Evolutionary conservation across 176 grass and related monocot genomes (phyloP).

Genomic region (Oryza australiensis): DNA sequence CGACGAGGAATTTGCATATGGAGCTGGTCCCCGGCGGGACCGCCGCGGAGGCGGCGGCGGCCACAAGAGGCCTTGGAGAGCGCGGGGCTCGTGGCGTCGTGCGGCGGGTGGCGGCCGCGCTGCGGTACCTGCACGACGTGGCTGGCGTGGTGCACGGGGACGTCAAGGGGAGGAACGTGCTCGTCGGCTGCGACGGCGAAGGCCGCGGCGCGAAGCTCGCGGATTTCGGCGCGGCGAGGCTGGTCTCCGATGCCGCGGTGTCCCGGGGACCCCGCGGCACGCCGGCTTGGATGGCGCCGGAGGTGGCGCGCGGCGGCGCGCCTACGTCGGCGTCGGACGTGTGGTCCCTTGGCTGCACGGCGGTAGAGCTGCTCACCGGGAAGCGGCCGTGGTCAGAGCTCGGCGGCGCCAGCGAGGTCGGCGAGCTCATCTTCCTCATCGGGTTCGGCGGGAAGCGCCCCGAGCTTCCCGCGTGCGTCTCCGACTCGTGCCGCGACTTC

Average conservation of each 20-base stretch:
- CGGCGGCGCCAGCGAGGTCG: conserved; percentile 37
- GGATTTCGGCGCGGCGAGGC: conserved; percentile 68
- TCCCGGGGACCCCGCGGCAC: conserved; percentile 41
- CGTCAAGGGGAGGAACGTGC: conserved; percentile 83
- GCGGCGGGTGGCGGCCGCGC: conserved; percentile 49
- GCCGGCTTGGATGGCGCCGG: conserved; percentile 91
- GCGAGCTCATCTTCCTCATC: conserved; percentile 54
- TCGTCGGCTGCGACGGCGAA: conserved; percentile 29
- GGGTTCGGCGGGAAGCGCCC: conserved; percentile 63
- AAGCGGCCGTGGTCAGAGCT: conserved; percentile 67
- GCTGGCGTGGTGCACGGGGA: conserved; percentile 86
- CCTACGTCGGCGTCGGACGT: conserved; percentile 69
- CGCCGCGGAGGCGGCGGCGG: conserved; percentile 45
- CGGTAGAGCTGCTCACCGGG: conserved; percentile 78
- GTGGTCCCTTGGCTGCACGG: conserved; percentile 91
- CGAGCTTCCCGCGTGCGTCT: conserved; percentile 46
- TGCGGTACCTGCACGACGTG: conserved; percentile 69
- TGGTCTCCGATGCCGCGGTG: conserved; percentile 16
- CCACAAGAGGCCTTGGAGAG: conserved; percentile 39
- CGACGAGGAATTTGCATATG: conserved; percentile 77
- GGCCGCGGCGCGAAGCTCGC: conserved; percentile 58
- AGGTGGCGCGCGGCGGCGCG: conserved; percentile 68
- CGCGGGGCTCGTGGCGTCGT: conserved; percentile 44
- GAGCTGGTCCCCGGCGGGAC: conserved; percentile 68
- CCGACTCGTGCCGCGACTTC: conserved; percentile 61